These are phyloP conservation scores for Saccharomyces hybrid DNA, from an alignment of 1,139 yeast genomes.

Conservation along the genomic window DNA sequence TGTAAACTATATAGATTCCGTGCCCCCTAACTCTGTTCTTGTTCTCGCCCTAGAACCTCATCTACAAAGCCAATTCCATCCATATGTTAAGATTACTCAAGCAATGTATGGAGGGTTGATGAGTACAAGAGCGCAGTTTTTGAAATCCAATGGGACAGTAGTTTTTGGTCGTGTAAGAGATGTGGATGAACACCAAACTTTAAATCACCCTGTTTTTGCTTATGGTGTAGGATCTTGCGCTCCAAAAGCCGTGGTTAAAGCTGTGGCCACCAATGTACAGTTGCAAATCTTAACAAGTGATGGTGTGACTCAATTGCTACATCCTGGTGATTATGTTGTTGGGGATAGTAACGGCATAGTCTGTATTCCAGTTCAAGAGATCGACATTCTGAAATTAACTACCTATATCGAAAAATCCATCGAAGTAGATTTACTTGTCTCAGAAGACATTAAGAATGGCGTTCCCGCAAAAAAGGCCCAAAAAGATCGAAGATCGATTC, in stretches of 20 bases:
- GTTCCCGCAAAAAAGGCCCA: conserved; percentile 61
- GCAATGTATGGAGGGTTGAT: conserved; percentile 91
- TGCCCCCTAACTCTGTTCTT: conserved; percentile 55
- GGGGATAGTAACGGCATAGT: conserved; percentile 82
- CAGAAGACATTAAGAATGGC: conserved; percentile 63
- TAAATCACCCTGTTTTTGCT: conserved; percentile 72
- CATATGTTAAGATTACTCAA: conserved; percentile 56
- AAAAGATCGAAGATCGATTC: conserved; percentile 40
- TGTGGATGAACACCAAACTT: conserved; percentile 61
- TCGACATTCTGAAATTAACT: conserved; percentile 32
- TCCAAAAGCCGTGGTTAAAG: conserved; percentile 69
- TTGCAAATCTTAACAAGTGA: conserved; percentile 41
- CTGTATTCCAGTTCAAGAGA: conserved; percentile 38
- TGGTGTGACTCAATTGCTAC: conserved; percentile 34
- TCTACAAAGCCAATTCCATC: conserved; percentile 47
- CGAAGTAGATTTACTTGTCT: conserved; percentile 67
- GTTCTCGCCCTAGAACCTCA: conserved; percentile 44
- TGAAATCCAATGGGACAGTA: conserved; percentile 68
- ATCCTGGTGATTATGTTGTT: conserved; percentile 63
- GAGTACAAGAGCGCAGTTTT: conserved; percentile 77
- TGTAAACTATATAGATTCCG: conserved; percentile 62
- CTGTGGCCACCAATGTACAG: conserved; percentile 70
- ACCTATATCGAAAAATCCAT: conserved; percentile 60
- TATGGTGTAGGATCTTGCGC: conserved; percentile 78
- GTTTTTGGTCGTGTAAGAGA: conserved; percentile 82